Base-by-base conservation (phyloP, 108 stramenopile genomes). In the Parmales sp. region DNA sequence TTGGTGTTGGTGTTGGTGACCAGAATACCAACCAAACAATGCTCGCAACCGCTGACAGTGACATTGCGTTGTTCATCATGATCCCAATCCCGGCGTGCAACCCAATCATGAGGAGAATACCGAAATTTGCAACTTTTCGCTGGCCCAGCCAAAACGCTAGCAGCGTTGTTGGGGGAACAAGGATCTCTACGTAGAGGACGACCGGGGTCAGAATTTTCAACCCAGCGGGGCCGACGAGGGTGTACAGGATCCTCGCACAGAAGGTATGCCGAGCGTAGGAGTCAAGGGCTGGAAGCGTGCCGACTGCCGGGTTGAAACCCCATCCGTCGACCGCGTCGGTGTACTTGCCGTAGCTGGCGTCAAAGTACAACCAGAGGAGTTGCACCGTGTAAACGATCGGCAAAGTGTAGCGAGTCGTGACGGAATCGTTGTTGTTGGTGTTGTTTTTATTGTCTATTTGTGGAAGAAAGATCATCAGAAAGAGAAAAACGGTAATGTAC, bases 11-110 rank as follows among this genome's bases (percentile, higher is more conserved):
- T 16, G 43, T 16, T 18, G 16, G 37, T 13, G 88, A 88, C 20
- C 88, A 64, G 77, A 85, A 88, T 25, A 86, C 51, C 70, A 78
- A 74, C 86, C 87, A 89, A 7, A 83, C 78, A 25, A 66, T 68
- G 75, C 84, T 84, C 4, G 90, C 90, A 5, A 89, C 85, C 51
- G 75, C 80, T 63, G 85, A 85, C 16, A 91, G 68, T 16, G 89
- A 54, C n/a, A 82, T 78, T 29, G 90, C 80, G 71, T 91, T 91
- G 39, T 83, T 76, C 46, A 91, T 78, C 11, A 78, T 79, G 2
- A 86, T 36, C 0, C 86, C 86, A 64, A 91, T 91, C 0, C 90
- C 90, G 50, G 86, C 41, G 67, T 91, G 90, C 76, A 91, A 66
- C 6, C 51, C 71, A 44, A 78, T 86, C 64, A 91, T 81, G 7